phyloP scores from a whole-genome alignment of 768 basidiomycete species.

The Lactarius indigo region DNA sequence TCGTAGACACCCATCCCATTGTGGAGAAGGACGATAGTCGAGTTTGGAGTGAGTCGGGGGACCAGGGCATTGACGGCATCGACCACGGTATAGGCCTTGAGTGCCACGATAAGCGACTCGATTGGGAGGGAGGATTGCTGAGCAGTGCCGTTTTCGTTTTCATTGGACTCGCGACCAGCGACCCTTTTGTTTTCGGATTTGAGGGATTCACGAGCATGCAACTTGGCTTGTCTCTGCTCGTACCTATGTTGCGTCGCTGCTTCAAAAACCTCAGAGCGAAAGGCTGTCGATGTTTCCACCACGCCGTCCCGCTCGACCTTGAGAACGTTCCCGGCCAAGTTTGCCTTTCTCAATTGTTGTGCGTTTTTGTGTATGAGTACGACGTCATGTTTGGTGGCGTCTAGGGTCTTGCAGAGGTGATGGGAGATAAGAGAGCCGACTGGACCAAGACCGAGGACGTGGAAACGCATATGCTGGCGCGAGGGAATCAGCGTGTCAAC shows the following conservation, averaged over 20 bases:
- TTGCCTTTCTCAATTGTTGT: constrained; percentile 36
- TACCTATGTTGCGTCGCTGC: constrained; percentile 2
- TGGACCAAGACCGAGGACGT: constrained; percentile 76
- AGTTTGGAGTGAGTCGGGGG: constrained; percentile 57
- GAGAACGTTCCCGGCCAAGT: constrained; percentile 37
- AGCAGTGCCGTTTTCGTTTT: neutral
- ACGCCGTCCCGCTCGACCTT: constrained; percentile 50
- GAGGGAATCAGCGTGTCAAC: neutral
- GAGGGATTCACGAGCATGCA: neutral
- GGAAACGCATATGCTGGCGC: constrained; percentile 56
- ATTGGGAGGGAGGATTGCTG: constrained; percentile 38
- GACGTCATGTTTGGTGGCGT: constrained; percentile 46
- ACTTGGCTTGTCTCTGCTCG: neutral
- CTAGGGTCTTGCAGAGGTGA: constrained; percentile 64
- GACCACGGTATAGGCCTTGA: constrained; percentile 70
- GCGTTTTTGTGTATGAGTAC: constrained; percentile 64
- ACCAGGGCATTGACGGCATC: constrained; percentile 54
- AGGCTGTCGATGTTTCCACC: constrained; percentile 40
- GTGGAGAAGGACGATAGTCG: constrained; percentile 89
- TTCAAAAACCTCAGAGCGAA: constrained; percentile 49
- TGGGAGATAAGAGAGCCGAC: constrained; percentile 81
- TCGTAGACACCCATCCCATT: constrained; percentile 96
- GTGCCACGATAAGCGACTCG: constrained; percentile 75
- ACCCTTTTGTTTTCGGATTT: neutral
- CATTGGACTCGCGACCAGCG: neutral